These are phyloP conservation scores for Exophiala phaeomuriformis DNA, from an alignment of 2,329 filamentous ascomycete genomes.

Conservation along the genomic window DNA sequence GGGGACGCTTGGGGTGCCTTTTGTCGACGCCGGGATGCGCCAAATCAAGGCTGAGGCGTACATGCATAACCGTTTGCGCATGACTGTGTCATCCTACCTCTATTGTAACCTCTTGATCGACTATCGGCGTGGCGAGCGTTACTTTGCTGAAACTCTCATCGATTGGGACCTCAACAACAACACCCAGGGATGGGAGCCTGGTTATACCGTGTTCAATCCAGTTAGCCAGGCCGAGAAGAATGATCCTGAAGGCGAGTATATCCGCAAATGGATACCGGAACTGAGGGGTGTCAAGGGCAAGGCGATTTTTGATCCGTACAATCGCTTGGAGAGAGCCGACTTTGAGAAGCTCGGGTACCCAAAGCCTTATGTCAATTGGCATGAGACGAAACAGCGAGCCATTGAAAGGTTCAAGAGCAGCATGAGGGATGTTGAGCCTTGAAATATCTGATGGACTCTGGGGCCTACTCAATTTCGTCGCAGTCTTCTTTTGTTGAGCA, in stretches of 20 bases:
- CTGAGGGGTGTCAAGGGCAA: conserved; percentile 52
- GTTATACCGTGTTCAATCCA: conserved; percentile 65
- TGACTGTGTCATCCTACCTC: conserved; percentile 45
- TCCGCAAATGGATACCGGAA: conserved; percentile 68
- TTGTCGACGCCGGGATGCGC: conserved; percentile 47
- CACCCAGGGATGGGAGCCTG: conserved; percentile 48
- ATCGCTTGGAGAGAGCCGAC: conserved; percentile 39
- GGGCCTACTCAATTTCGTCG: too few relatives aligned
- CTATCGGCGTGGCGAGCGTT: conserved; percentile 45
- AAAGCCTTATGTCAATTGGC: conserved; percentile 62
- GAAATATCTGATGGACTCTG: not conserved
- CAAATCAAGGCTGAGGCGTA: conserved; percentile 45
- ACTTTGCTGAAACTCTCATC: conserved; percentile 44
- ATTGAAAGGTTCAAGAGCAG: conserved; percentile 58
- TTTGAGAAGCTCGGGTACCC: conserved; percentile 61
- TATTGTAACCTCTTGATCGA: conserved; percentile 45
- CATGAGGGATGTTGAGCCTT: conserved; percentile 37
- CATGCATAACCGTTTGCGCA: conserved; percentile 48
- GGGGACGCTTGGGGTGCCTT: conserved; percentile 41
- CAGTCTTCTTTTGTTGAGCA: too few relatives aligned
- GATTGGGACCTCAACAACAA: conserved; percentile 41
- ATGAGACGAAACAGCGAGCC: conserved; percentile 56
- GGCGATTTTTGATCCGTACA: conserved; percentile 44
- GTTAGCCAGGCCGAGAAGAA: conserved; percentile 71
- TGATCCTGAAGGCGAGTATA: conserved; percentile 61